These are phyloP conservation scores for Gaeumannomyces sp. DNA, from an alignment of 2,329 filamentous ascomycete genomes.

Conservation along the genomic window DNA sequence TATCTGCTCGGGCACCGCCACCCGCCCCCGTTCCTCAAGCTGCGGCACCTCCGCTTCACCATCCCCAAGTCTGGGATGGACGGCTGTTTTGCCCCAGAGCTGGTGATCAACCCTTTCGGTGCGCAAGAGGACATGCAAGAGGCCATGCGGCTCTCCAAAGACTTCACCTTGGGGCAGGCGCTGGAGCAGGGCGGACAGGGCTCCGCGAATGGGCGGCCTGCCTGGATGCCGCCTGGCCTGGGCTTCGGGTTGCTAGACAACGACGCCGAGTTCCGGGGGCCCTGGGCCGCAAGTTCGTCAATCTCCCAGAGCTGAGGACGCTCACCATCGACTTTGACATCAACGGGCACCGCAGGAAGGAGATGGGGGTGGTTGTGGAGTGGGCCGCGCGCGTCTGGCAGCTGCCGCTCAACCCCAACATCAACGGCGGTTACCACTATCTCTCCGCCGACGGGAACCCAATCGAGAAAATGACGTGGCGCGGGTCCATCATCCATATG, in stretches of 20 bases:
- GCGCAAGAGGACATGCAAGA: background rate
- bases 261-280: background rate
- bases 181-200: background rate
- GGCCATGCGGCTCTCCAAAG: background rate
- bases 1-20: background rate
- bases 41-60: background rate
- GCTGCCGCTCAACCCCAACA: background rate
- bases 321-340: background rate
- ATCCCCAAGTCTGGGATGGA: background rate
- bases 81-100: background rate
- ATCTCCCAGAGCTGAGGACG: background rate
- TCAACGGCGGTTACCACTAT: conserved; percentile 1
- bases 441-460: background rate
- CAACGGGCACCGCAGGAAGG: background rate
- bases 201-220: background rate
- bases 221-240: background rate
- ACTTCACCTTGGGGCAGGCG: background rate
- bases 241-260: background rate
- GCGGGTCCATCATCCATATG: background rate
- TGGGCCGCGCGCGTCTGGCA: background rate
- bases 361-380: background rate
- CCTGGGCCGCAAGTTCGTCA: background rate
- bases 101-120: background rate
- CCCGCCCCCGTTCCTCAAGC: background rate
- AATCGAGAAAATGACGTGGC: background rate